Base-by-base conservation (phyloP, 2,329 filamentous ascomycete genomes). In the Xenosphaeropsis pyriputrescens region DNA sequence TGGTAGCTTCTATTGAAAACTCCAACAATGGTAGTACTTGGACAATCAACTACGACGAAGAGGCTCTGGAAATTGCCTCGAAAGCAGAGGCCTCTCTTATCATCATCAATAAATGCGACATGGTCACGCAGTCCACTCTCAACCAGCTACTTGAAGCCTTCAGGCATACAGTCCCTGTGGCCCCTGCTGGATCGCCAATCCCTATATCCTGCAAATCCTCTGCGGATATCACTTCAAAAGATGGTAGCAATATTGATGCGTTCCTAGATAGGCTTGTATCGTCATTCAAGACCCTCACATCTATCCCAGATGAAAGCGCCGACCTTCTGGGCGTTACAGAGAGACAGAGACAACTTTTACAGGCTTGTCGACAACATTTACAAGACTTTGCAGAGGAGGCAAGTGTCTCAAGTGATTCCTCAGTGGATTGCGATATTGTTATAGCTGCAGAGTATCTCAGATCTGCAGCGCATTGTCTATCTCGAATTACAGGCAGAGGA, bases 321-420 rank as follows among this genome's bases (percentile, higher is more conserved):
- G 84, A 93, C 50, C 79, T 91, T 4, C 70, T 95, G 3, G 88
- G 88, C 39, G 88, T 94, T 29, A 94, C 85, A 14, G 85, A 89
- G 58, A 79, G 91, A 41, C 91, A 98, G 63, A 73, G 82, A 37
- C 72, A 85, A 55, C 75, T 95, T 37, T 69, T 98, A 34, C 68
- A 74, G 36, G 68, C 76, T 52, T 94, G 89, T 55, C 66, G 79
- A 11, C 55, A 56, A 29, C 74, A 86, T 53, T 69, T 98, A 1
- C 69, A 80, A 35, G 70, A 75, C 16, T 98, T 94, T 54, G 60
- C 89, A 43, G 58, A 53, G 8, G 73, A 79, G 50, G 72, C 76
- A 12, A 51, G 55, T 34, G 48, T 50, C 6, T 46, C 45, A 17
- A 37, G 49, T 2, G 36, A 44, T 22, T 52, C 54, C 3, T 57